These are phyloP conservation scores for Cutaneotrichosporon spelunceum DNA, from an alignment of 1,284 basidiomycete genomes.

Conservation along the genomic window DNA sequence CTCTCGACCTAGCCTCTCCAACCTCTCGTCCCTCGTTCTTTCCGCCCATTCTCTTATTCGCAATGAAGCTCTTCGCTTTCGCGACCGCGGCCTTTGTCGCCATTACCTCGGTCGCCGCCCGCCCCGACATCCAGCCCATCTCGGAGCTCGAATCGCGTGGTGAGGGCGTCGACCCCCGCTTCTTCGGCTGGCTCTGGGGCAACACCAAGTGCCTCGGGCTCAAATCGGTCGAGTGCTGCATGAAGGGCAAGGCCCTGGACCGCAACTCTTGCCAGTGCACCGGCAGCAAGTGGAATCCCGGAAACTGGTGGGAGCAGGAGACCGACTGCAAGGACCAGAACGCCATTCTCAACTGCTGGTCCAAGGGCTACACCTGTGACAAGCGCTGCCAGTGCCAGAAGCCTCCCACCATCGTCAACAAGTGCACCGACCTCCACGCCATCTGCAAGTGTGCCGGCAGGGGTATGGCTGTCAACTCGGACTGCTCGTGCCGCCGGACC, in stretches of 20 bases:
- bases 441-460: constrained; percentile 15
- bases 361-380: constrained; percentile 12
- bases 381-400: constrained; percentile 11
- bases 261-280: constrained; percentile 10
- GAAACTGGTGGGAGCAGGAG: constrained; percentile 1
- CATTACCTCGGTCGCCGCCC: not conserved
- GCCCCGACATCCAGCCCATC: constrained; percentile 8
- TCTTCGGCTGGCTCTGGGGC: not conserved
- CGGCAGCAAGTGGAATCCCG: not conserved
- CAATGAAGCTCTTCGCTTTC: constrained; percentile 8
- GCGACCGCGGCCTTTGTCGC: constrained; percentile 1
- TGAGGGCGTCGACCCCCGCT: constrained; percentile 6
- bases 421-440: constrained; percentile 16
- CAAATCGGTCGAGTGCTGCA: constrained; percentile 13
- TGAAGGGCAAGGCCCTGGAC: constrained; percentile 14
- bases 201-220: constrained; percentile 7
- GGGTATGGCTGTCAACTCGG: constrained; percentile 15
- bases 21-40: not conserved
- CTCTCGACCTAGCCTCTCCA: not conserved
- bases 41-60: not conserved
- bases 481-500: constrained; percentile 20
- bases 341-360: constrained; percentile 18
- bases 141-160: constrained; percentile 6
- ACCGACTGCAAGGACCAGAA: constrained; percentile 5
- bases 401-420: constrained; percentile 13